Percentiles rank a stretch among this genome's conserved stretches.
Evolutionary conservation across 768 basidiomycete genomes (phyloP).

Genomic region (Gymnopilus dilepis): DNA sequence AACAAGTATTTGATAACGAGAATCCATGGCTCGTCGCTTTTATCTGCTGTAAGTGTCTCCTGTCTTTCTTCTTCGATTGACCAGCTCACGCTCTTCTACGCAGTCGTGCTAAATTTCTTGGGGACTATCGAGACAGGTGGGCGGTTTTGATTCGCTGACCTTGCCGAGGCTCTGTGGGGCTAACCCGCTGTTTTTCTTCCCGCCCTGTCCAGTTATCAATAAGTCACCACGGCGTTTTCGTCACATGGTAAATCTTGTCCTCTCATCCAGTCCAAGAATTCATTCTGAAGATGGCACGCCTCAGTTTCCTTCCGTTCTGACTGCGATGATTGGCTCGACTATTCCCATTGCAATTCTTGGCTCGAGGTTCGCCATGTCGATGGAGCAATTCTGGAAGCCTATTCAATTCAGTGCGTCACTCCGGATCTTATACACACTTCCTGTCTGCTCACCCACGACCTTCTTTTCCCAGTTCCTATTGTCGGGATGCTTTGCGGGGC

Average conservation of each 20-base stretch:
- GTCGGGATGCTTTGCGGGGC: conserved; percentile 88
- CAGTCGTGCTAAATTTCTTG: conserved; percentile 74
- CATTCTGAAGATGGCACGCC: neutral
- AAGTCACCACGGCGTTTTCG: conserved; percentile 75
- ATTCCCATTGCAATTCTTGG: conserved; percentile 83
- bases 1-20: conserved; percentile 76
- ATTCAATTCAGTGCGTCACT: conserved; percentile 72
- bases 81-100: neutral
- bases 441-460: neutral
- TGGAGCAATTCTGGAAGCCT: conserved; percentile 83
- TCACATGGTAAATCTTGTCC: conserved; percentile 61
- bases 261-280: neutral
- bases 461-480: conserved; percentile 62
- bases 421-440: neutral
- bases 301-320: conserved; percentile 69
- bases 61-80: neutral
- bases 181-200: neutral
- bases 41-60: conserved; percentile 62
- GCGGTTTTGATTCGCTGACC: conserved; percentile 23
- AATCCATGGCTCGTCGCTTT: conserved; percentile 76
- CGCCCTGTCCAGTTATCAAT: conserved; percentile 62
- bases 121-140: conserved; percentile 80
- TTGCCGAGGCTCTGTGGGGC: neutral
- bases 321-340: conserved; percentile 75
- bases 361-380: conserved; percentile 73